Evolutionary conservation across 2,329 filamentous ascomycete genomes (phyloP).

Genomic region (Alternaria atra): DNA sequence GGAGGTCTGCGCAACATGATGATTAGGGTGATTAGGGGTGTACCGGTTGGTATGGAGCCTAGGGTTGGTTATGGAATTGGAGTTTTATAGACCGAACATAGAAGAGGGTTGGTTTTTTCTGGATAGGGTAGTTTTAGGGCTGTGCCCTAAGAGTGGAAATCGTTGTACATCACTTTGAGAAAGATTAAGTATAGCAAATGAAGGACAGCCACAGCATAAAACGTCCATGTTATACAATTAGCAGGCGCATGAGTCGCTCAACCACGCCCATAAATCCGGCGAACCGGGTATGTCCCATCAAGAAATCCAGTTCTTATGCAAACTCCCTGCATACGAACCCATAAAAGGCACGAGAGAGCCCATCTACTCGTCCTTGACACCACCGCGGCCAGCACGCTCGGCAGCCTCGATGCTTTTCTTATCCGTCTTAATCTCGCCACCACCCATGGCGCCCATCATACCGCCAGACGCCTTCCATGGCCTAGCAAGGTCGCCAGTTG

Average conservation of each 20-base stretch:
- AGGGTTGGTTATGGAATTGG: background rate
- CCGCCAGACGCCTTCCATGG: conserved; percentile 90
- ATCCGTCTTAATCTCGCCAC: conserved; percentile 82
- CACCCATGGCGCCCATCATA: conserved; percentile 81
- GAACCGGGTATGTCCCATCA: background rate
- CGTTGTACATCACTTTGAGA: background rate
- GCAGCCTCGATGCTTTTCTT: conserved; percentile 65
- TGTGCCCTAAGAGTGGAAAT: background rate
- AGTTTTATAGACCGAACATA: background rate
- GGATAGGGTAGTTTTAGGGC: background rate
- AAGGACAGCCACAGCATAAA: background rate
- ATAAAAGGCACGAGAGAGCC: background rate
- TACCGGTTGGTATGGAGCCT: background rate
- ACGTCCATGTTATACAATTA: conserved; percentile 14
- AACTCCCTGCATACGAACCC: background rate
- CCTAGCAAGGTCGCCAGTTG: conserved; percentile 88
- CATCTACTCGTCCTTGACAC: conserved; percentile 62
- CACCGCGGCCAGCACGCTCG: conserved; percentile 60
- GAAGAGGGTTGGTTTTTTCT: background rate
- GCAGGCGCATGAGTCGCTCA: background rate
- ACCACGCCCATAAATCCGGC: background rate
- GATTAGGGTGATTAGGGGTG: background rate
- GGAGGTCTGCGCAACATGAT: background rate
- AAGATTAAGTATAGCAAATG: background rate
- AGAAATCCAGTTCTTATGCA: background rate